Evolutionary conservation across 352 stramenopile species (phyloP).

Genomic region (Globisporangium acanthophoron): DNA sequence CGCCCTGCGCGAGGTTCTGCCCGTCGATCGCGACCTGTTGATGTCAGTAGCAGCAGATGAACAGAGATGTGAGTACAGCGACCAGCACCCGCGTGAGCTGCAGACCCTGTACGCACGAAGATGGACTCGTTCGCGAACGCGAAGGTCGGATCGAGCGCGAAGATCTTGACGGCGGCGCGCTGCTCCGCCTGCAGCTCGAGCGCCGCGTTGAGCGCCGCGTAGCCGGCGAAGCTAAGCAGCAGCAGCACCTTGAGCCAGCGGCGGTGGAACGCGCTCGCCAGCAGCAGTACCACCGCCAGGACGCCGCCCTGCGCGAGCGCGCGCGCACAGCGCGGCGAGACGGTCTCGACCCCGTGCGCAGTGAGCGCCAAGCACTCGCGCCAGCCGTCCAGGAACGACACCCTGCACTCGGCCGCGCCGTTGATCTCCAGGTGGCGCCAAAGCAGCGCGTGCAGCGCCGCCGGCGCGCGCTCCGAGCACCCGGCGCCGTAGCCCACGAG

Average conservation of each 20-base stretch:
- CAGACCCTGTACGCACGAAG: slow-evolving; percentile 39
- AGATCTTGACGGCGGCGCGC: slow-evolving; percentile 52
- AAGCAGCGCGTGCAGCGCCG: slow-evolving; percentile 9
- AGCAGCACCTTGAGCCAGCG: slow-evolving; percentile 56
- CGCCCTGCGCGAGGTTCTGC: slow-evolving; percentile 72
- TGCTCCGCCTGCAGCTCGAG: slow-evolving; percentile 45
- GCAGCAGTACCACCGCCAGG: slow-evolving; percentile 19
- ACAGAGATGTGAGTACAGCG: not conserved
- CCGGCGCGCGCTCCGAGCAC: slow-evolving; percentile 15
- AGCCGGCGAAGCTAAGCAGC: slow-evolving; percentile 21
- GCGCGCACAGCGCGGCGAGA: slow-evolving; percentile 12
- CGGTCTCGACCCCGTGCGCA: not conserved
- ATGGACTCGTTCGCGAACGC: slow-evolving; percentile 81
- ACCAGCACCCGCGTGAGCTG: too few species aligned
- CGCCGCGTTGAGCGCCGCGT: slow-evolving; percentile 24
- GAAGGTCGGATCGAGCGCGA: slow-evolving; percentile 65
- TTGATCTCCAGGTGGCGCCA: slow-evolving; percentile 24
- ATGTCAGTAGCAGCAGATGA: not conserved
- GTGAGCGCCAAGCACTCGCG: slow-evolving; percentile 7
- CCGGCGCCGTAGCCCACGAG: slow-evolving; percentile 19
- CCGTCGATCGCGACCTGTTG: slow-evolving; percentile 70
- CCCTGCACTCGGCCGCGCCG: slow-evolving; percentile 2
- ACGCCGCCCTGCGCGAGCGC: slow-evolving; percentile 16
- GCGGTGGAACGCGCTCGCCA: slow-evolving; percentile 40
- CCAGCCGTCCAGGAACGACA: slow-evolving; percentile 11